phyloP scores from a whole-genome alignment of 208 protist species.

The Crithidia sp. region DNA sequence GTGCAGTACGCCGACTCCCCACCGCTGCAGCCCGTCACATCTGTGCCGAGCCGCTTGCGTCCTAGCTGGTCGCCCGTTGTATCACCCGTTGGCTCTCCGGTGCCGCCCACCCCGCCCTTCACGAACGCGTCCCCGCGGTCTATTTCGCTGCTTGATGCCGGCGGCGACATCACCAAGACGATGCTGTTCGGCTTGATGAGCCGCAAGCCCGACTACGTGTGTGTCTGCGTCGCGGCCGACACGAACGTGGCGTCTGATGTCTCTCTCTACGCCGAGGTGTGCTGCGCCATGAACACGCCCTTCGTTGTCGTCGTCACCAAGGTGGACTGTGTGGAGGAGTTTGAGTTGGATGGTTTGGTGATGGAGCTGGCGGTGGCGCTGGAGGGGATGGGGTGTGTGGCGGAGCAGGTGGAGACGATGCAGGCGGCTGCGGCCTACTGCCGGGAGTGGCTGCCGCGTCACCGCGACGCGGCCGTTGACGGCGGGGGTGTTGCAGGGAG shows the following conservation, averaged over 20 bases:
- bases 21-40: background rate
- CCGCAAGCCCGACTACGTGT: slow-evolving; percentile 90
- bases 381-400: slow-evolving; percentile 41
- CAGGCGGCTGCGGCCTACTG: slow-evolving; percentile 34
- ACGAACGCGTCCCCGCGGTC: slow-evolving; percentile 28
- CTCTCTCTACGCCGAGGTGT: slow-evolving; percentile 91
- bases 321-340: slow-evolving; percentile 91
- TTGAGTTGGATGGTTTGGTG: slow-evolving; percentile 91
- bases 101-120: slow-evolving; percentile 27
- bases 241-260: slow-evolving; percentile 34
- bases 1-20: background rate
- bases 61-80: slow-evolving; percentile 3
- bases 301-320: slow-evolving; percentile 96
- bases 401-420: slow-evolving; percentile 42
- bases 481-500: slow-evolving; percentile 20
- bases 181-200: slow-evolving; percentile 95
- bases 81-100: slow-evolving; percentile 1
- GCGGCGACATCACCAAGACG: slow-evolving; percentile 80
- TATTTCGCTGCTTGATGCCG: slow-evolving; percentile 77
- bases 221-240: slow-evolving; percentile 69
- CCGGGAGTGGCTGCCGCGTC: slow-evolving; percentile 32
- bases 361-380: slow-evolving; percentile 78
- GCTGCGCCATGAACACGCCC: slow-evolving; percentile 91
- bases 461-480: slow-evolving; percentile 38
- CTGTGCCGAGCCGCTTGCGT: slow-evolving; percentile 4